Conservation (phyloP, 2,329 filamentous ascomycete species). For the Aspergillus terreus region DNA sequence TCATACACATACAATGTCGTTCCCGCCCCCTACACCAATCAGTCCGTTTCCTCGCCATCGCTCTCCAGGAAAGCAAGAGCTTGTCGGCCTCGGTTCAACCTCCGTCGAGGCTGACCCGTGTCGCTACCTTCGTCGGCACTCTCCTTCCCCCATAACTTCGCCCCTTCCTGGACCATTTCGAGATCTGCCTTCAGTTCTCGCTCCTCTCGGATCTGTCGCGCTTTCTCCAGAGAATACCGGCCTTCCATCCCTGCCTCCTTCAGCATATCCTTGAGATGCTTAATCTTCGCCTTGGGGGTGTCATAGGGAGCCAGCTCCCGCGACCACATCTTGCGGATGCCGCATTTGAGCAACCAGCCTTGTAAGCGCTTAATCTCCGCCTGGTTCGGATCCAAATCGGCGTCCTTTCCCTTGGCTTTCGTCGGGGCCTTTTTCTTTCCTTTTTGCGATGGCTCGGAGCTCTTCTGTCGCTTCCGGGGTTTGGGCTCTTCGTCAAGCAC, state of each 20-base stretch:
- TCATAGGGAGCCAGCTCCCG: slow-evolving; percentile 75
- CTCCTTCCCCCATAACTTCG: slow-evolving; percentile 68
- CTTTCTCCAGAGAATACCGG: slow-evolving; percentile 79
- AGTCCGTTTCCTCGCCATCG: slow-evolving; percentile 62
- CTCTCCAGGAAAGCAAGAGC: slow-evolving; percentile 60
- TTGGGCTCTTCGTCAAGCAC: slow-evolving; percentile 72
- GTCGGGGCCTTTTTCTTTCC: slow-evolving; percentile 29
- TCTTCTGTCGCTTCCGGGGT: slow-evolving; percentile 48
- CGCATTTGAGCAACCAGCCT: slow-evolving; percentile 81
- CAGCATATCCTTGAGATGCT: slow-evolving; percentile 74
- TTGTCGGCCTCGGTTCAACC: slow-evolving; percentile 41
- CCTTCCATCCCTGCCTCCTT: slow-evolving; percentile 82
- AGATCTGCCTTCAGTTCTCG: slow-evolving; percentile 81
- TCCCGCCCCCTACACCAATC: slow-evolving; percentile 24
- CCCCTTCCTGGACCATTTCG: slow-evolving; percentile 78
- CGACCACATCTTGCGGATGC: slow-evolving; percentile 86
- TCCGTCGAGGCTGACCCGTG: slow-evolving; percentile 35
- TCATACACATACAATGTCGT: not conserved
- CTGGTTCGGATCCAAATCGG: slow-evolving; percentile 59
- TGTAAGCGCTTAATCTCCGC: slow-evolving; percentile 86
- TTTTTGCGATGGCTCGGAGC: slow-evolving; percentile 24
- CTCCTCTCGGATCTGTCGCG: slow-evolving; percentile 79
- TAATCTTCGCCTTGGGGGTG: slow-evolving; percentile 74
- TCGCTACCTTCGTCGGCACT: slow-evolving; percentile 41
- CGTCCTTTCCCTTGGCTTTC: slow-evolving; percentile 45